Evolutionary conservation across 2,329 filamentous ascomycete genomes (phyloP).

Genomic region (Beauveria asiatica): DNA sequence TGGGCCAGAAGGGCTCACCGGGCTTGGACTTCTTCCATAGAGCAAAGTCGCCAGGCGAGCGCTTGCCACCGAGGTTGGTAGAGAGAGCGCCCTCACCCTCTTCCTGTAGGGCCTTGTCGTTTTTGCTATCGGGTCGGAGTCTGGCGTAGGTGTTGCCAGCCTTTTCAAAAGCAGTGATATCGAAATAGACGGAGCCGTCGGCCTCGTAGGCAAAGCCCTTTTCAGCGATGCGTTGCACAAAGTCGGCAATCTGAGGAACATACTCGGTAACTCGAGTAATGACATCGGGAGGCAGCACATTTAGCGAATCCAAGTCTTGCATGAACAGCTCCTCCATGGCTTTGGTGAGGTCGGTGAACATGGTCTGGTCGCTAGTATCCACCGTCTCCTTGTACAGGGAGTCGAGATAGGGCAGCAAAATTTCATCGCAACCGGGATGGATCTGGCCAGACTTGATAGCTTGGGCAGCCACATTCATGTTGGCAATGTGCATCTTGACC

Average conservation of each 20-base stretch:
- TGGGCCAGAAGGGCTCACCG: conserved; percentile 85
- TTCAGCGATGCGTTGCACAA: conserved; percentile 72
- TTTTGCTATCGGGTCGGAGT: conserved; percentile 75
- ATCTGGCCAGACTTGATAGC: conserved; percentile 41
- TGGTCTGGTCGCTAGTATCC: conserved; percentile 54
- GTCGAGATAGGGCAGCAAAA: conserved; percentile 79
- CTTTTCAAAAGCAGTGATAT: conserved; percentile 77
- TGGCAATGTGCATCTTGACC: conserved; percentile 78
- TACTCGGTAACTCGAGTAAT: conserved; percentile 91
- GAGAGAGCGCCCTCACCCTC: conserved; percentile 83
- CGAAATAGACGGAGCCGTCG: conserved; percentile 89
- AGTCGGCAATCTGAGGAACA: conserved; percentile 75
- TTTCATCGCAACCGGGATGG: conserved; percentile 51
- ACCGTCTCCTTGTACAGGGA: conserved; percentile 53
- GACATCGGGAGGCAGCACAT: conserved; percentile 73
- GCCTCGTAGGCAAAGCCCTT: conserved; percentile 79
- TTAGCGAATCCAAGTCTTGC: conserved; percentile 78
- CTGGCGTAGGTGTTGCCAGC: conserved; percentile 79
- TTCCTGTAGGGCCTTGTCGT: conserved; percentile 72
- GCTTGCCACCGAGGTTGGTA: conserved; percentile 56
- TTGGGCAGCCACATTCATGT: conserved; percentile 42
- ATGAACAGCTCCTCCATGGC: conserved; percentile 84
- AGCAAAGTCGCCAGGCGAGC: conserved; percentile 75
- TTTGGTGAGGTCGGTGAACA: conserved; percentile 80
- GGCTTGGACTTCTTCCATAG: conserved; percentile 90